Base-by-base conservation (phyloP, 148 eudicot genomes). In the Vaccinium macrocarpon region DNA sequence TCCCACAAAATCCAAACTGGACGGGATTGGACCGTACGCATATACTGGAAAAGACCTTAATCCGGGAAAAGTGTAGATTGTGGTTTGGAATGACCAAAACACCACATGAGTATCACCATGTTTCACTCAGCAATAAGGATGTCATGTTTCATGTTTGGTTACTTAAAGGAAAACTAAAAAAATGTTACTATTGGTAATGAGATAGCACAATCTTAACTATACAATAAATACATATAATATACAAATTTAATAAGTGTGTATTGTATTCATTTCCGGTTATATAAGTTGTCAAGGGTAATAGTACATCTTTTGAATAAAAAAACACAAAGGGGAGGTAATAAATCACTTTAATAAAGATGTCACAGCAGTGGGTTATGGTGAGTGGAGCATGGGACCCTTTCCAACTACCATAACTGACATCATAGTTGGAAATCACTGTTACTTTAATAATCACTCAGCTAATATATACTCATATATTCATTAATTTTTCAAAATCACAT, bases 361-460 rank as follows among this genome's bases (percentile, higher is more conserved):
- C 23, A 64, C 35, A 21, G 64, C 12, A 66, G 72, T 66, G 72
- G 72, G 27, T 4, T 49, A 9, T 10, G 9, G 52, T 11, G 72
- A 66, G 46, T 87, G 84, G 86, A 82, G 66, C 59, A 76, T 15
- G 10, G 27, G 66, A 88, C 86, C 80, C 77, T 84, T 87, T 87
- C 76, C 71, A 91, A 89, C 90, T 77, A 85, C 85, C 87, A 83
- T 86, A 91, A 89, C 91, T 53, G 86, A 86, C 62, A 87, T 78
- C 84, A 86, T 85, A 68, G 79, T 72, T 81, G 77, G 82, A 64
- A 29, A 71, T 53, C 29, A 72, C 53, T 16, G 14, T 46, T 23
- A 32, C 70, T 71, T 64, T 74, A 50, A 46, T 25, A 16, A 52
- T 9, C 27, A 75, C 35, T 66, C 16, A 23, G 16, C 6, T 66